Evolutionary conservation across 2,329 filamentous ascomycete genomes (phyloP), one percentile per base, ranked within the genome.

Genomic region (Ceratocystis smalleyi): DNA sequence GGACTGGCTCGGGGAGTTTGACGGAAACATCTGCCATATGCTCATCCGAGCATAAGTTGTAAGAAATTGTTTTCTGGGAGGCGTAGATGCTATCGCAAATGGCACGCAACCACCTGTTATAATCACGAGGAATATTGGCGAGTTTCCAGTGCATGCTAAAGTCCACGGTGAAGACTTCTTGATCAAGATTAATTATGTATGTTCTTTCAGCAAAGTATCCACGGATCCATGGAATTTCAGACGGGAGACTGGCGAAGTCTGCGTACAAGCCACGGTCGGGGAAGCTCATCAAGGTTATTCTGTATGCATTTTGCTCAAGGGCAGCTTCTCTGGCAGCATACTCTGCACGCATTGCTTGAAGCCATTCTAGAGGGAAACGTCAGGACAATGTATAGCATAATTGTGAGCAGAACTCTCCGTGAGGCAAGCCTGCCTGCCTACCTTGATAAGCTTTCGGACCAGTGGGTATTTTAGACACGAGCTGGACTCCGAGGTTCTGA

Each of bases 121-220:
- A 59, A 45, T 66, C 35, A 8, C 66, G 68, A 1, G 68, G 68
- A 43, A 69, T 68, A 35, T 67, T 67, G 4, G 8, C 24, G 30
- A 69, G 66, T 55, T 67, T 67, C 65, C 65, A 69, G 60, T 69
- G 68, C 32, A 68, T 63, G 63, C 64, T 43, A 40, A 60, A 17
- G 45, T 69, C 64, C 59, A 69, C 67, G 5, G 67, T 69, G 19
- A 69, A 65, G 60, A 69, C 61, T 45, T 69, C 68, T 15, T 30
- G 35, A 64, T 69, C 68, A 24, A 69, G 63, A 32, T 69, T 64
- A 4, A 19, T 47, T 7, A 19, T 10, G 45, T 47, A 47, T 3
- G 2, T 6, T n/a, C 8, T 47, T 10, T 47, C 43, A 3, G 43
- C 43, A 19, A 17, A 47, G 19, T 19, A 47, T 19, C 1, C n/a